phyloP scores from a whole-genome alignment of 2,329 filamentous ascomycete species.

The Coleophoma crateriformis region DNA sequence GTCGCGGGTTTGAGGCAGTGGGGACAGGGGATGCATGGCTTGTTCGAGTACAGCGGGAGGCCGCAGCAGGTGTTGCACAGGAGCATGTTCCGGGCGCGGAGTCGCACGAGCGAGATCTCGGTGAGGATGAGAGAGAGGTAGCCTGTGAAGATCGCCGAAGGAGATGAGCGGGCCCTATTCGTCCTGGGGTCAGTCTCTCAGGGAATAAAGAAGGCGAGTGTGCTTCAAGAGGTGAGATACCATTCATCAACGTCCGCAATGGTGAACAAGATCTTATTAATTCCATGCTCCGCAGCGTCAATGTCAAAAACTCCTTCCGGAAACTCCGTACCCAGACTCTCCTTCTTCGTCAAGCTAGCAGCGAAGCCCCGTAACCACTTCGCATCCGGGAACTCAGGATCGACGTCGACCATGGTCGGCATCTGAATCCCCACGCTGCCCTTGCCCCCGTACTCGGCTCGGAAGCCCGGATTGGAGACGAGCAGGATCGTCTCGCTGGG shows the following conservation, averaged over 20 bases:
- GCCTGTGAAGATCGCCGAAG: constrained; percentile 30
- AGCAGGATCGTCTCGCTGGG: constrained; percentile 44
- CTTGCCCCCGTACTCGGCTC: constrained; percentile 11
- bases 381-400: constrained; percentile 47
- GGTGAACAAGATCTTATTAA: constrained; percentile 31
- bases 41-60: constrained; percentile 47
- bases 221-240: constrained; percentile 8
- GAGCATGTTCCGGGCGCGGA: constrained; percentile 25
- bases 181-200: neutral
- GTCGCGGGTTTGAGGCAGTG: constrained; percentile 27
- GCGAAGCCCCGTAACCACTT: constrained; percentile 46
- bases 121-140: constrained; percentile 27
- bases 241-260: constrained; percentile 37
- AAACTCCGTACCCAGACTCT: constrained; percentile 44
- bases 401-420: constrained; percentile 46
- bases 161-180: constrained; percentile 27
- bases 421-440: constrained; percentile 29
- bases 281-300: constrained; percentile 26
- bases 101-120: constrained; percentile 19
- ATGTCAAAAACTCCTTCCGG: constrained; percentile 33
- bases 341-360: constrained; percentile 38
- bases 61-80: constrained; percentile 37
- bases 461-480: constrained; percentile 31
- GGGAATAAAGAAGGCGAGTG: too few species aligned
- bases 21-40: constrained; percentile 29